phyloP scores from a whole-genome alignment of 805 yeast genomes.

The Komagataella mondaviorum region DNA sequence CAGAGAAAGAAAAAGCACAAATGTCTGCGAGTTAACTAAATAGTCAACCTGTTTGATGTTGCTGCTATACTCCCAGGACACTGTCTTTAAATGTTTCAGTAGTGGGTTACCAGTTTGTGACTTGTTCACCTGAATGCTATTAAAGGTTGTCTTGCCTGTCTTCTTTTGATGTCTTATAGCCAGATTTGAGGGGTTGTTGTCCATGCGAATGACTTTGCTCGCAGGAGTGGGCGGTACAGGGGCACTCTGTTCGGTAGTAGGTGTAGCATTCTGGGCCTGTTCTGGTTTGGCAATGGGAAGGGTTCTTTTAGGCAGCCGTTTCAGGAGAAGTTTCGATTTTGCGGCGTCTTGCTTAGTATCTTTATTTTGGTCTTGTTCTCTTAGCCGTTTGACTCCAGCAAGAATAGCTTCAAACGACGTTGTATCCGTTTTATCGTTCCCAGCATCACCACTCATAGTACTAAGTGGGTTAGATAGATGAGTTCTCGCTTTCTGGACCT shows the following conservation, averaged over 20 bases:
- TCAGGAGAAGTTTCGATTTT: neutral
- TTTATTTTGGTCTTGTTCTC: slow-evolving; percentile 23
- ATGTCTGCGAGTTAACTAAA: slow-evolving; percentile 40
- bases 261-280: neutral
- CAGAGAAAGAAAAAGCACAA: slow-evolving; percentile 48
- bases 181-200: neutral
- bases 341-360: neutral
- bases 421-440: slow-evolving; percentile 21
- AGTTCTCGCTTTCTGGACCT: neutral
- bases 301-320: neutral
- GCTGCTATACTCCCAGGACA: slow-evolving; percentile 39
- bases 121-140: slow-evolving; percentile 40
- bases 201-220: neutral
- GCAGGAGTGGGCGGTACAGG: neutral
- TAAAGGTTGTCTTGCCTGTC: slow-evolving; percentile 3
- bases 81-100: slow-evolving; percentile 36
- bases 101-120: slow-evolving; percentile 68
- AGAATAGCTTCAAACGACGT: slow-evolving; percentile 60
- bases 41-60: slow-evolving; percentile 45
- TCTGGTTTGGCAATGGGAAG: neutral
- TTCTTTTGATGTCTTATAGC: slow-evolving; percentile 3
- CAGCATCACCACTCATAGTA: neutral
- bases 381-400: slow-evolving; percentile 52
- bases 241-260: neutral
- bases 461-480: neutral